A percentile compares a stretch with the other conserved stretches of the same genome.
Conservation (phyloP, 2,329 filamentous ascomycete genomes). For the Aspergillus awamori region DNA sequence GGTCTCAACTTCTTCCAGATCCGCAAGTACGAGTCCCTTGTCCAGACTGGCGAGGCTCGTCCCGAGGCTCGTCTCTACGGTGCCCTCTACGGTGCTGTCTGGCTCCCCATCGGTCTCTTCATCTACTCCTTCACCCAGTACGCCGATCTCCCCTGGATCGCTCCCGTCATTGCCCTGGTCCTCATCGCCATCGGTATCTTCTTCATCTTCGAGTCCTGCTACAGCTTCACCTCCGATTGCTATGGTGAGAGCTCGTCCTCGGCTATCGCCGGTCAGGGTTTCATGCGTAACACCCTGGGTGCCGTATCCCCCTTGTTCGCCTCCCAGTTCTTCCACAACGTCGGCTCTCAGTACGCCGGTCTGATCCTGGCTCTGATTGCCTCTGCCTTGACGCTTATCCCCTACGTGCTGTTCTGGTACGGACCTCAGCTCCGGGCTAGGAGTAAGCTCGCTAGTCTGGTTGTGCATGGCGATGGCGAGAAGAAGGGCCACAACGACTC, state of each 20-base stretch:
- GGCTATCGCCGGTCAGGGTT: constrained; percentile 54
- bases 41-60: constrained; percentile 35
- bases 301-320: constrained; percentile 57
- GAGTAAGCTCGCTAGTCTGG: constrained; percentile 32
- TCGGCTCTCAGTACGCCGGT: constrained; percentile 57
- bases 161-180: constrained; percentile 52
- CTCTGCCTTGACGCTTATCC: constrained; percentile 38
- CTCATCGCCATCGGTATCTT: constrained; percentile 58
- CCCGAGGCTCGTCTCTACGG: constrained; percentile 54
- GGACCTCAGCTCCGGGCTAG: constrained; percentile 34
- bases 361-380: constrained; percentile 53
- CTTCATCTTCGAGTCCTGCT: constrained; percentile 50
- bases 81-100: constrained; percentile 52
- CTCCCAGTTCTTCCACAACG: constrained; percentile 56
- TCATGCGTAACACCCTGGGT: constrained; percentile 58
- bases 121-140: constrained; percentile 60
- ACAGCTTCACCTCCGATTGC: constrained; percentile 57
- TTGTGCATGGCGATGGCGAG: background rate
- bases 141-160: constrained; percentile 53
- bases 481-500: background rate
- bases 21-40: constrained; percentile 52
- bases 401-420: constrained; percentile 34
- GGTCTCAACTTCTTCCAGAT: constrained; percentile 55
- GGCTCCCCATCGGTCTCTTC: constrained; percentile 54
- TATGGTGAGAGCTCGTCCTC: constrained; percentile 49